These are phyloP conservation scores for Trichoderma brevicompactum DNA, from an alignment of 2,329 filamentous ascomycete genomes.

Conservation along the genomic window DNA sequence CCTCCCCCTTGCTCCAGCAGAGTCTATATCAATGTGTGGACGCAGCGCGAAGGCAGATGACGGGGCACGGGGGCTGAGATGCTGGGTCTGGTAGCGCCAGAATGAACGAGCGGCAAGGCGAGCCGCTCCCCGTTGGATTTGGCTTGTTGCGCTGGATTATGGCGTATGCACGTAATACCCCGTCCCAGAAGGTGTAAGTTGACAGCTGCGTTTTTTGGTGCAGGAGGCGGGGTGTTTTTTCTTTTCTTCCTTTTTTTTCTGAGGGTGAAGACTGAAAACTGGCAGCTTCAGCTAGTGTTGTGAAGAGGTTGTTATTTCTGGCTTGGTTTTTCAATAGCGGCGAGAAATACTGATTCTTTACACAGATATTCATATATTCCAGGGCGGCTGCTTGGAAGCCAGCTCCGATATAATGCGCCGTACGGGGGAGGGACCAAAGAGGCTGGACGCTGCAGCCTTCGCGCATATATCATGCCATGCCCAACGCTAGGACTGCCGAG, in stretches of 20 bases:
- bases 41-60: constrained; percentile 10
- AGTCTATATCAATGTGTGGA: not conserved
- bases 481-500: not conserved
- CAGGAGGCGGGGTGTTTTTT: constrained; percentile 12
- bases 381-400: not conserved
- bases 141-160: constrained; percentile 7
- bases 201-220: not conserved
- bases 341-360: not conserved
- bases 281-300: too few relatives aligned
- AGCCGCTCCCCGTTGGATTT: not conserved
- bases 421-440: not conserved
- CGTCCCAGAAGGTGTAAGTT: constrained; percentile 8
- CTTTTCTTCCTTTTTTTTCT: too few relatives aligned
- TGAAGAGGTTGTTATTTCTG: not conserved
- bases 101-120: constrained; percentile 22
- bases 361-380: not conserved
- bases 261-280: not conserved
- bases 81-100: constrained; percentile 20
- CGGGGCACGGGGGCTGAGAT: not conserved
- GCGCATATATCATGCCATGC: constrained; percentile 7
- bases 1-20: not conserved
- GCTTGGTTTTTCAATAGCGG: not conserved
- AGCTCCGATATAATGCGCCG: not conserved
- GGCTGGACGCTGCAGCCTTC: not conserved
- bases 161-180: constrained; percentile 16